A percentile compares a stretch with the other conserved stretches of the same genome.
These are phyloP conservation scores for Lyophyllum atratum DNA, from an alignment of 768 basidiomycete species.

Conservation along the genomic window DNA sequence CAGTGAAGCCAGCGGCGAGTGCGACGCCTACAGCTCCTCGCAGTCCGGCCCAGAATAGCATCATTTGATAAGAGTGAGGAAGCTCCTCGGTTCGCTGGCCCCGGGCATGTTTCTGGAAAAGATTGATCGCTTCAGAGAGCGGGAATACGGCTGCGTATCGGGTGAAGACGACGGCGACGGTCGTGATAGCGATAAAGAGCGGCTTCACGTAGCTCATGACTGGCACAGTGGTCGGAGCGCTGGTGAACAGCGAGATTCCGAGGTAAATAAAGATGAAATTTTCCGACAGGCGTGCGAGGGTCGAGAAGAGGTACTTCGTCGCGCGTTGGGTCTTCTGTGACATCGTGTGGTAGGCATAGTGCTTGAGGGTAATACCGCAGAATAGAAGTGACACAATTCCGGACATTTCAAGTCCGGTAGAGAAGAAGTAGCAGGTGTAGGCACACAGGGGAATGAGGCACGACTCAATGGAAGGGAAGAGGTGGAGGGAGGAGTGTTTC, in stretches of 20 bases:
- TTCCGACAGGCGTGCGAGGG: constrained; percentile 92
- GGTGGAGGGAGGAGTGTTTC: constrained; percentile 87
- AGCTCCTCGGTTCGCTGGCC: constrained; percentile 89
- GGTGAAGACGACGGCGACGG: constrained; percentile 90
- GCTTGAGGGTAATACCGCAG: constrained; percentile 98
- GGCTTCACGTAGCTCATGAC: constrained; percentile 91
- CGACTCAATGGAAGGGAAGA: constrained; percentile 94
- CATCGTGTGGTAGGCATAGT: constrained; percentile 99
- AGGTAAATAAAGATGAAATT: constrained; percentile 99
- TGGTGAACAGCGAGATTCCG: constrained; percentile 94
- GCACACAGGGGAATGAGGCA: constrained; percentile 93
- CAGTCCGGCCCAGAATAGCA: constrained; percentile 98
- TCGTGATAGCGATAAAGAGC: constrained; percentile 89
- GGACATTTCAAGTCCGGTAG: constrained; percentile 92
- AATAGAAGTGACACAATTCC: constrained; percentile 98
- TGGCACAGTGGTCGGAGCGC: constrained; percentile 72
- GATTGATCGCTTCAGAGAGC: constrained; percentile 91
- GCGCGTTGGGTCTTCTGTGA: constrained; percentile 91
- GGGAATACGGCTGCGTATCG: constrained; percentile 97
- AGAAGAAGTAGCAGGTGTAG: constrained; percentile 98
- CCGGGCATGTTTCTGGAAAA: constrained; percentile 80
- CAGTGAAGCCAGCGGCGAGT: constrained; percentile 93
- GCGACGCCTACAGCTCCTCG: constrained; percentile 98
- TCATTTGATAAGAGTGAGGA: constrained; percentile 98
- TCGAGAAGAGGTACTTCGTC: constrained; percentile 94